phyloP scores from a whole-genome alignment of 257 asterid species.

The Penstemon barbatus region DNA sequence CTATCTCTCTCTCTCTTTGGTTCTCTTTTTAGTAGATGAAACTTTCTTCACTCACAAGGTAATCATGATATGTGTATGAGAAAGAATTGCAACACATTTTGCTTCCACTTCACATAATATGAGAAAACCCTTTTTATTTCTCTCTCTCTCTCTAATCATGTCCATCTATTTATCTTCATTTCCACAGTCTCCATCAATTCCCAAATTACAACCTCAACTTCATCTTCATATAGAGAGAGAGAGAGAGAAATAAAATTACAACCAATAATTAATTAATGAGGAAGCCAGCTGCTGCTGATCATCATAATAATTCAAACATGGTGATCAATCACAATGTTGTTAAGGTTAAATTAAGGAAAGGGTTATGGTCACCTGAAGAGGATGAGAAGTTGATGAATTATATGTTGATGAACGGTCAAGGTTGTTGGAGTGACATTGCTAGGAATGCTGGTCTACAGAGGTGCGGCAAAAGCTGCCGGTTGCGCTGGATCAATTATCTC shows the following conservation, averaged over 20 bases:
- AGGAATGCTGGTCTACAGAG: constrained; percentile 60
- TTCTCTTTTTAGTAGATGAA: constrained; percentile 17
- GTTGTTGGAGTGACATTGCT: constrained; percentile 74
- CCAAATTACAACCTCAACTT: constrained; percentile 5
- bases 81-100: constrained; percentile 53
- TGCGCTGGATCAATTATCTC: constrained; percentile 64
- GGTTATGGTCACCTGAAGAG: constrained; percentile 67
- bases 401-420: constrained; percentile 57
- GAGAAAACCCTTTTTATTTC: background rate
- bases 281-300: no score
- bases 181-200: constrained; percentile 40
- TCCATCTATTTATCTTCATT: constrained; percentile 42
- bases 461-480: constrained; percentile 66
- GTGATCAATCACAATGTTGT: background rate
- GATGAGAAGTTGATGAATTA: constrained; percentile 56
- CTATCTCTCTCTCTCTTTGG: constrained; percentile 34
- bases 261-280: background rate
- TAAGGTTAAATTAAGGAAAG: constrained; percentile 43
- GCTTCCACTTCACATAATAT: constrained; percentile 79
- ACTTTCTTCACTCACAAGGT: constrained; percentile 97
- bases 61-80: constrained; percentile 64
- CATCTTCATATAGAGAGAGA: no score
- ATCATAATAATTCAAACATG: no score
- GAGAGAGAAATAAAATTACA: background rate
- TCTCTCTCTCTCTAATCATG: constrained; percentile 24